Evolutionary conservation across 139 green algal genomes (phyloP).

Genomic region (Tetratostichococcus sp.): DNA sequence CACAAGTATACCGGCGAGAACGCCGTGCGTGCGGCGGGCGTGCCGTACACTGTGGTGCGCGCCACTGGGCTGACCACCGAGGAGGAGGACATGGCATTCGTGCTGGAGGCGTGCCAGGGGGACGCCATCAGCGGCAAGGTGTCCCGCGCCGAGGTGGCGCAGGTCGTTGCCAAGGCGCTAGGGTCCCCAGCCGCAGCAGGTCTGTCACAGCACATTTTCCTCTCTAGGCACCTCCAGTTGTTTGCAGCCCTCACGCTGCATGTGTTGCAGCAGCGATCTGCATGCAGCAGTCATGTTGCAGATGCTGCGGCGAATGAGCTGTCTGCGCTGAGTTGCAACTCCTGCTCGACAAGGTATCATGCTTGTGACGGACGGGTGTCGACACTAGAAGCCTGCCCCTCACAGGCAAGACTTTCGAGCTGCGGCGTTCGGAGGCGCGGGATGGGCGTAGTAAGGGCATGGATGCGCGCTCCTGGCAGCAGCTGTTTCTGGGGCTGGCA

Average conservation of each 20-base stretch:
- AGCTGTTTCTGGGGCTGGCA: slow-evolving; percentile 47
- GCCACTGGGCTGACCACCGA: slow-evolving; percentile 39
- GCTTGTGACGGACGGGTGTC: too few relatives aligned
- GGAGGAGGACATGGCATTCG: slow-evolving; percentile 20
- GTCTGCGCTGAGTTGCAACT: too few relatives aligned
- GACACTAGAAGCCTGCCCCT: too few relatives aligned
- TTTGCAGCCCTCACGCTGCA: too few relatives aligned
- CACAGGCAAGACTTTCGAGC: slow-evolving; percentile 74
- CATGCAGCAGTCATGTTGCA: too few relatives aligned
- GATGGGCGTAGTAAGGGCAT: slow-evolving; percentile 51
- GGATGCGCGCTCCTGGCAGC: not conserved
- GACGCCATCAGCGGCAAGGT: slow-evolving; percentile 62
- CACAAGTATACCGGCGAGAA: slow-evolving; percentile 76
- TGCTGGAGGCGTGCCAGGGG: slow-evolving; percentile 66
- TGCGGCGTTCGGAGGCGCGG: slow-evolving; percentile 52
- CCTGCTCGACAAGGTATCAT: too few relatives aligned
- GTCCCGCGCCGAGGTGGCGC: slow-evolving; percentile 61
- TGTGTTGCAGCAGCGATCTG: too few relatives aligned
- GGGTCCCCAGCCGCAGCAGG: slow-evolving; percentile 38
- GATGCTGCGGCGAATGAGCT: too few relatives aligned
- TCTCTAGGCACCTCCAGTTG: too few relatives aligned
- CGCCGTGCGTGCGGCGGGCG: slow-evolving; percentile 49
- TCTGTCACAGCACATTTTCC: too few relatives aligned
- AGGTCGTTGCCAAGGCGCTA: slow-evolving; percentile 35
- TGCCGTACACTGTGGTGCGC: slow-evolving; percentile 75